Base-by-base conservation (phyloP, 352 stramenopile species). In the Phytopythium vexans region DNA sequence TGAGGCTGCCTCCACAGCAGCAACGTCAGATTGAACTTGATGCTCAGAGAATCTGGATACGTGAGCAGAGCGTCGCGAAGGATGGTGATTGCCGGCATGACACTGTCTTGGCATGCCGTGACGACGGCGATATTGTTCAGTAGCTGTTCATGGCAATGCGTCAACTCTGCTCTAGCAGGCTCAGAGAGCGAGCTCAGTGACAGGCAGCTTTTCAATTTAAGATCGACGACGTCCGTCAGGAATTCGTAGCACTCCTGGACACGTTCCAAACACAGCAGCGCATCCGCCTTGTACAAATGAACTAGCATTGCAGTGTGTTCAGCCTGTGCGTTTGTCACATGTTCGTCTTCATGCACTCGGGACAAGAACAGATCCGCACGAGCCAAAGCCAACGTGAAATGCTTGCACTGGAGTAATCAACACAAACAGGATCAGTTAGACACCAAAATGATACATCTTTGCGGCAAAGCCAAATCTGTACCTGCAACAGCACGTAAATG, bases 41-140 rank as follows among this genome's bases (percentile, higher is more conserved):
- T 55, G 8, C 64, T 54, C 7, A 88, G 42, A 8, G 56, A 73
- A 0, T 54, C 35, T 5, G 74, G 72, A 58, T 86, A 90, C 31
- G 52, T 48, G 14, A 68, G 56, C 3, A 77, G 34, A 4, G 70
- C 75, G n/a, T 78, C 44, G 0, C 52, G 66, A 40, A 93, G 68
- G 35, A 87, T 60, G 4, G 36, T 49, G 8, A 92, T 61, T 3
- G 62, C 81, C 4, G 44, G n/a, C 11, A 82, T 67, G 4, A 73
- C 46, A 9, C 64, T 69, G 34, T 69, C 48, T 4, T 51, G 43
- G 44, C 82, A 92, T 21, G 69, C 71, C 2, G 64, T 57, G 0
- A 51, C 70, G 21, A 93, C 60, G 6, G 85, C 82, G 14, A 93
- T 42, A 55, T 95, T 95, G 60, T 92, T 92, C 5, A 92, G 49